phyloP scores from a whole-genome alignment of 148 eudicot genomes.

The Chenopodium suecicum region DNA sequence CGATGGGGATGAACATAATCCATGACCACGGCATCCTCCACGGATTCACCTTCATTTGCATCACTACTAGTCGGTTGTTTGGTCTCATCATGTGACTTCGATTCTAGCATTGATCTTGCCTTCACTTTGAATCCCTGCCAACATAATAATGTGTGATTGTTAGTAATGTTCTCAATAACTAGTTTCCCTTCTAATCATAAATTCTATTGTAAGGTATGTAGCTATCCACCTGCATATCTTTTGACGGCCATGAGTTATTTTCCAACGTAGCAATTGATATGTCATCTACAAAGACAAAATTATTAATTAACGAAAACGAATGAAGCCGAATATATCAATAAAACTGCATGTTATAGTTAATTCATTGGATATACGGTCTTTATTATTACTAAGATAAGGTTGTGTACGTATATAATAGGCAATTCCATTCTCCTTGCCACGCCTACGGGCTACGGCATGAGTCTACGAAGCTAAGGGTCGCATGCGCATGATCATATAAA shows the following conservation, averaged over 20 bases:
- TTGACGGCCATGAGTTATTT: not conserved
- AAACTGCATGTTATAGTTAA: no score
- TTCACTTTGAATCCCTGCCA: slow-evolving; percentile 25
- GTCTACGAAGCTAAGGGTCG: no score
- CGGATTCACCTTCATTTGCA: slow-evolving; percentile 28
- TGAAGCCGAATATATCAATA: no score
- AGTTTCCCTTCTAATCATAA: no score
- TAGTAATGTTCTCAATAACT: no score
- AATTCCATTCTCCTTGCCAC: no score
- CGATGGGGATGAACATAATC: slow-evolving; percentile 67
- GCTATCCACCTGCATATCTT: slow-evolving; percentile 5
- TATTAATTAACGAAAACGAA: no score
- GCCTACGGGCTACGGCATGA: no score
- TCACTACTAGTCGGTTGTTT: slow-evolving; percentile 1
- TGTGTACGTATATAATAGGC: no score
- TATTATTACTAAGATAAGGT: not conserved
- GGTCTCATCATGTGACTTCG: slow-evolving; percentile 16
- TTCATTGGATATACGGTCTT: no score
- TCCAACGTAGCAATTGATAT: slow-evolving; percentile 8
- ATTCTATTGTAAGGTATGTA: not conserved
- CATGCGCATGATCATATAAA: no score
- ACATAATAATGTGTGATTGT: no score
- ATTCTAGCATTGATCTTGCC: slow-evolving; percentile 37
- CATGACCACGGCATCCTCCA: slow-evolving; percentile 44
- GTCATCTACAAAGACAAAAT: not conserved